Conservation (phyloP, 495 filamentous ascomycete genomes). For the Penicillium bialowiezense region DNA sequence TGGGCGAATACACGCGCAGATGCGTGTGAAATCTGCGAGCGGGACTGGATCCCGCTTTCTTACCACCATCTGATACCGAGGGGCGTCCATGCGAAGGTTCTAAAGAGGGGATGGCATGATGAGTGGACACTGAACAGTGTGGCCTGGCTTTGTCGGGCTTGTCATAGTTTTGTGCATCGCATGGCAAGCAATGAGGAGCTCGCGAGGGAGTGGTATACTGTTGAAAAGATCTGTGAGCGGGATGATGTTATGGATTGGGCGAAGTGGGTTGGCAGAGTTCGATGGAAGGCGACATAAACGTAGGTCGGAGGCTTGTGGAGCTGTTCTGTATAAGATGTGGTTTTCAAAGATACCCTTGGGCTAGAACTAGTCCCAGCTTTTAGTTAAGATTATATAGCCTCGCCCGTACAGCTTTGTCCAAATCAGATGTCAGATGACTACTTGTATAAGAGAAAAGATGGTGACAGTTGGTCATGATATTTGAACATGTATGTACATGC, state of each 20-base stretch:
- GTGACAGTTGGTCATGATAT: too few relatives aligned
- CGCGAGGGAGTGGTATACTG: conserved; percentile 68
- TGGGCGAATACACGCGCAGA: conserved; percentile 52
- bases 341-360: too few relatives aligned
- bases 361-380: too few relatives aligned
- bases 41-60: conserved; percentile 71
- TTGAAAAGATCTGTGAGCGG: conserved; percentile 64
- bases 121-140: conserved; percentile 74
- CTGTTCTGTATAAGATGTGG: too few relatives aligned
- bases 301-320: too few relatives aligned
- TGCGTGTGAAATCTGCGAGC: conserved; percentile 79
- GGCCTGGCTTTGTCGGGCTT: conserved; percentile 86
- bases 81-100: conserved; percentile 70
- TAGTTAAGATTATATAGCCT: too few relatives aligned
- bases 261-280: conserved; percentile 60
- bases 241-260: conserved; percentile 73
- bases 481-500: not conserved
- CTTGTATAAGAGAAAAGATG: too few relatives aligned
- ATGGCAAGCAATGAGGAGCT: conserved; percentile 77
- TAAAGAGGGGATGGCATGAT: conserved; percentile 79
- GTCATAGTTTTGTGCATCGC: conserved; percentile 81
- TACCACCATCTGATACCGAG: conserved; percentile 86
- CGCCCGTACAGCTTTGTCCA: too few relatives aligned
- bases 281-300: conserved; percentile 62
- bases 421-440: too few relatives aligned